Evolutionary conservation across 805 yeast species (phyloP).

Genomic region (Grigorovia yakushimaensis): DNA sequence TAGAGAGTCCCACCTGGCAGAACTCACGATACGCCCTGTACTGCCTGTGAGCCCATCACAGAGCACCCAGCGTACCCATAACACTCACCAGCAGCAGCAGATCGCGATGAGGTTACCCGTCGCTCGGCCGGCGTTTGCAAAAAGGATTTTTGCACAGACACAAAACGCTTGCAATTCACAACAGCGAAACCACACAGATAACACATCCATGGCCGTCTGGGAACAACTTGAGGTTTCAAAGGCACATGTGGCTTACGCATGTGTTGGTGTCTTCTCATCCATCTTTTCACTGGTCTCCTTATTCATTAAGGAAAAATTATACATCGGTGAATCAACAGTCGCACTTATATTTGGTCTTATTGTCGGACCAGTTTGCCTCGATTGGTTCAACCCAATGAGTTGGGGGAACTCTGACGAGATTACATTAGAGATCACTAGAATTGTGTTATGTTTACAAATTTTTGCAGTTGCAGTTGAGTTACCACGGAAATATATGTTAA

Average conservation of each 20-base stretch:
- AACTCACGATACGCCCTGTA: conserved; percentile 19
- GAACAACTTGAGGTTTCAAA: conserved; percentile 34
- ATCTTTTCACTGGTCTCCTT: conserved; percentile 73
- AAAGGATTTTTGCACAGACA: neutral
- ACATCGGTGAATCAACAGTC: conserved; percentile 85
- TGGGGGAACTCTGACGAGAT: conserved; percentile 84
- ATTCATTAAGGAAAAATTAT: conserved; percentile 71
- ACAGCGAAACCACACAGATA: too few relatives aligned
- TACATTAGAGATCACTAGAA: conserved; percentile 74
- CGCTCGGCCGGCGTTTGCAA: neutral
- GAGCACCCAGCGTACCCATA: neutral
- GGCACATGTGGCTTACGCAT: conserved; percentile 82
- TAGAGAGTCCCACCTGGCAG: conserved; percentile 11
- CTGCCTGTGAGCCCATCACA: neutral
- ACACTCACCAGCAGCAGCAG: neutral
- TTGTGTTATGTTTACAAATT: conserved; percentile 77
- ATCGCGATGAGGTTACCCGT: neutral
- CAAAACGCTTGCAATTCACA: neutral
- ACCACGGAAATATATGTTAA: conserved; percentile 80
- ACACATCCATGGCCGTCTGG: conserved; percentile 24
- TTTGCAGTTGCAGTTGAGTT: conserved; percentile 92
- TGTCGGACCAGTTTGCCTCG: conserved; percentile 76
- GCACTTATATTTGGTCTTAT: conserved; percentile 80
- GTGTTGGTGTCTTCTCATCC: conserved; percentile 74
- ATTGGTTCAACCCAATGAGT: conserved; percentile 71